phyloP scores from a whole-genome alignment of 495 filamentous ascomycete species.

The Stereocaulon alpinum region DNA sequence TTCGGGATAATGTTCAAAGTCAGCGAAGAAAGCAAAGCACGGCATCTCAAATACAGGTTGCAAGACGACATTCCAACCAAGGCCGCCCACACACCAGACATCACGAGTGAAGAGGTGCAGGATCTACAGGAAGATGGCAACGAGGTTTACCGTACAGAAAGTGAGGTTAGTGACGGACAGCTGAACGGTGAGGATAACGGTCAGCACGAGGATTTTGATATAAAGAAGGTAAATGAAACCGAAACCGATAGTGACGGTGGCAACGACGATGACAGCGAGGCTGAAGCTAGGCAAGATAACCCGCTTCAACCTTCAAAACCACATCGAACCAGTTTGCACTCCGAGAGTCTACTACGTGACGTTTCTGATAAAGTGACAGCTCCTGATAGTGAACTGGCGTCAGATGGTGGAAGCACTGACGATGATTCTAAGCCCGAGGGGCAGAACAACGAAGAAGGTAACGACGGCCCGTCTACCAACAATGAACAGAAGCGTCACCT shows the following conservation, averaged over 20 bases:
- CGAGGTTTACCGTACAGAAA: slow-evolving; percentile 23
- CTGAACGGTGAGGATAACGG: slow-evolving; percentile 21
- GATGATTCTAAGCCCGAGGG: slow-evolving; percentile 21
- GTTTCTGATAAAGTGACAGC: background rate
- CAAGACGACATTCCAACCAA: slow-evolving; percentile 30
- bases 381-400: slow-evolving; percentile 10
- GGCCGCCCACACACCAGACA: slow-evolving; percentile 25
- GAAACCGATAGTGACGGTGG: slow-evolving; percentile 20
- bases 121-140: slow-evolving; percentile 26
- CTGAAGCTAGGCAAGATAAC: slow-evolving; percentile 10
- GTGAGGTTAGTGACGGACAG: slow-evolving; percentile 20
- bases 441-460: slow-evolving; percentile 13
- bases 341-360: background rate
- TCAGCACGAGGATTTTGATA: slow-evolving; percentile 20
- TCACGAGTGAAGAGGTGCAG: slow-evolving; percentile 24
- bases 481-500: slow-evolving; percentile 29
- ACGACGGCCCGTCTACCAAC: background rate
- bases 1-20: slow-evolving; percentile 81
- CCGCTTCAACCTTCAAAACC: slow-evolving; percentile 3
- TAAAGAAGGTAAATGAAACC: slow-evolving; percentile 26
- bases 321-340: background rate
- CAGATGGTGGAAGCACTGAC: slow-evolving; percentile 12
- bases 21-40: slow-evolving; percentile 75
- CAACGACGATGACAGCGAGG: slow-evolving; percentile 8
- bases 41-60: slow-evolving; percentile 65